Conservation (phyloP, 129 eudicot genomes). For the Calendula officinalis region DNA sequence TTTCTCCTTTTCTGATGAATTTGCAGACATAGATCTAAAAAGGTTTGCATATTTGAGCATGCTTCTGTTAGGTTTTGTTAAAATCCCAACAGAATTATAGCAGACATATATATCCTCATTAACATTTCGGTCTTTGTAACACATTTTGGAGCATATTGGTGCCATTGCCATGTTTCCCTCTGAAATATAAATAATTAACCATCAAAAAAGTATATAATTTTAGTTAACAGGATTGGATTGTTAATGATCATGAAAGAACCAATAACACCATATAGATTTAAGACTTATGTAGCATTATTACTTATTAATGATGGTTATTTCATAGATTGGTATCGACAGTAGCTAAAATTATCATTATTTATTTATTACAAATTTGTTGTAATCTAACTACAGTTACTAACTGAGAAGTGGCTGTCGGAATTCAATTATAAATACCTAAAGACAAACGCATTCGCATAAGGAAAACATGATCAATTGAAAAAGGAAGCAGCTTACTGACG, state of each 20-base stretch:
- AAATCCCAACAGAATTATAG: constrained; percentile 12
- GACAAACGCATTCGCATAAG: constrained; percentile 1
- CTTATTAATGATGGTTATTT: too few relatives aligned
- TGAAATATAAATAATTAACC: not conserved
- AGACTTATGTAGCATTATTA: too few relatives aligned
- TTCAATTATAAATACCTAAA: constrained; percentile 3
- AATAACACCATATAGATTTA: too few relatives aligned
- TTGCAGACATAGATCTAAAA: constrained; percentile 26
- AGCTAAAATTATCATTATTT: too few relatives aligned
- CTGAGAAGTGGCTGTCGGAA: not conserved
- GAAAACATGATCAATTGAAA: not conserved
- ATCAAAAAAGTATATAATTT: too few relatives aligned
- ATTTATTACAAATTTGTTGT: not conserved
- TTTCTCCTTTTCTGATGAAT: constrained; percentile 29
- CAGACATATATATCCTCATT: constrained; percentile 15
- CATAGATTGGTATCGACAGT: too few relatives aligned
- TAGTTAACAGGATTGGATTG: too few relatives aligned
- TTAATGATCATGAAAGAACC: too few relatives aligned
- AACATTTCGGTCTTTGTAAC: constrained; percentile 16
- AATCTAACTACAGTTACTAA: not conserved
- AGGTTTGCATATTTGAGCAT: constrained; percentile 22
- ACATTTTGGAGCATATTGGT: constrained; percentile 41
- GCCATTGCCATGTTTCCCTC: constrained; percentile 45
- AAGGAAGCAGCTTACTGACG: constrained; percentile 3
- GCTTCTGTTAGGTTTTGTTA: not conserved